Conservation (phyloP, 495 filamentous ascomycete species). For the Annulohypoxylon bovei region DNA sequence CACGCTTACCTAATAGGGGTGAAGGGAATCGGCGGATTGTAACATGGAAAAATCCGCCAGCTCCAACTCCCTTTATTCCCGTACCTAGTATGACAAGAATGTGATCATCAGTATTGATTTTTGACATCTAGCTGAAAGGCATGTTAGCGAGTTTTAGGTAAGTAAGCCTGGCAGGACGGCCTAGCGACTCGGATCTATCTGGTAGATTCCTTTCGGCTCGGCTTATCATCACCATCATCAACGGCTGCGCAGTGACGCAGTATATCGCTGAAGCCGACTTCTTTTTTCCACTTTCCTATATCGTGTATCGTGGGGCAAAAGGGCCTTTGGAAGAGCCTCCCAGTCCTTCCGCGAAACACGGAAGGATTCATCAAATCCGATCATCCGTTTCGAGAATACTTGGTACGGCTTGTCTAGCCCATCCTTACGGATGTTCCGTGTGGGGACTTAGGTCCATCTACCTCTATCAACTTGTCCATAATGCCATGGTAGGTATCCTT, state of each 20-base stretch:
- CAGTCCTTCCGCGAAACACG: constrained; percentile 30
- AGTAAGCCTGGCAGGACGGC: background rate
- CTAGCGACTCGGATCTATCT: background rate
- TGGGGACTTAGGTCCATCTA: background rate
- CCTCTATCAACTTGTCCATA: background rate
- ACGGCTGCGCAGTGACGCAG: background rate
- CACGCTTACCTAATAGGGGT: constrained; percentile 19
- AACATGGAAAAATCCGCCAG: constrained; percentile 15
- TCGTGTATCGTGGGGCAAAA: background rate
- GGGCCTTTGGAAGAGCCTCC: background rate
- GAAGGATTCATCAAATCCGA: constrained; percentile 31
- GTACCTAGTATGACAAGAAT: background rate
- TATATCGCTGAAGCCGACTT: background rate
- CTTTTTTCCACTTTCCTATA: constrained; percentile 1
- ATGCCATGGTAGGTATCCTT: background rate
- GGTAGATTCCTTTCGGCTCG: constrained; percentile 7
- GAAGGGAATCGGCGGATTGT: constrained; percentile 13
- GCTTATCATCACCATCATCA: background rate
- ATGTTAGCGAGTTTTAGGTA: constrained; percentile 2
- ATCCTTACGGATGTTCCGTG: constrained; percentile 34
- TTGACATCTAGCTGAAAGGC: background rate
- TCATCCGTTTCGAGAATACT: constrained; percentile 29
- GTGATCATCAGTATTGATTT: no score
- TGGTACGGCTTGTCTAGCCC: background rate
- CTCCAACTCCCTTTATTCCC: constrained; percentile 7